Conservation (phyloP, 129 eudicot genomes). For the Gnaphalium uliginosum region DNA sequence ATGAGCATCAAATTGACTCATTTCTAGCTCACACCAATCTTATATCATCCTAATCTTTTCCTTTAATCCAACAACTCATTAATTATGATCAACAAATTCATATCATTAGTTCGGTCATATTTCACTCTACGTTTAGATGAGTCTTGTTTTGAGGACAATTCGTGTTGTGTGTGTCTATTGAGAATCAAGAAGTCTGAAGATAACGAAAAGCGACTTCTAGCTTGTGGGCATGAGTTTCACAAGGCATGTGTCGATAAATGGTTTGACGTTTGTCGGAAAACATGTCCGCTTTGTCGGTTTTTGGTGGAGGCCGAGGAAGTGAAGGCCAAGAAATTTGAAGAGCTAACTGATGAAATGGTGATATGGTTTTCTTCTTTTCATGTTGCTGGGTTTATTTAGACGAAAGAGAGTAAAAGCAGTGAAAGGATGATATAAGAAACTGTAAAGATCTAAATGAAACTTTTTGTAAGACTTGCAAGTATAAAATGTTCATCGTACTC, state of each 20-base stretch:
- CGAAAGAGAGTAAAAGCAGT: not conserved
- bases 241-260: slow-evolving; percentile 51
- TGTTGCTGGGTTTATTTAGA: slow-evolving; percentile 50
- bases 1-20: slow-evolving; percentile 43
- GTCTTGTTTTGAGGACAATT: slow-evolving; percentile 26
- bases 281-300: slow-evolving; percentile 73
- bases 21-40: slow-evolving; percentile 38
- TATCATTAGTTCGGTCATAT: slow-evolving; percentile 19
- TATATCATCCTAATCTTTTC: slow-evolving; percentile 37
- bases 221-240: slow-evolving; percentile 72
- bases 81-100: slow-evolving; percentile 27
- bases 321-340: slow-evolving; percentile 33
- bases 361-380: slow-evolving; percentile 87
- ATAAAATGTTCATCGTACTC: not conserved
- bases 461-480: not conserved
- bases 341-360: slow-evolving; percentile 58
- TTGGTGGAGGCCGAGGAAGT: slow-evolving; percentile 45
- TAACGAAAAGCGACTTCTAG: slow-evolving; percentile 46
- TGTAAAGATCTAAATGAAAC: slow-evolving; percentile 2
- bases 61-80: slow-evolving; percentile 7
- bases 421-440: not conserved
- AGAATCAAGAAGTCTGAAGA: slow-evolving; percentile 37
- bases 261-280: slow-evolving; percentile 47
- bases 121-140: slow-evolving; percentile 5
- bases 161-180: slow-evolving; percentile 68